Evolutionary conservation across 768 basidiomycete genomes (phyloP).

Genomic region (Rhizopogon roseolus): DNA sequence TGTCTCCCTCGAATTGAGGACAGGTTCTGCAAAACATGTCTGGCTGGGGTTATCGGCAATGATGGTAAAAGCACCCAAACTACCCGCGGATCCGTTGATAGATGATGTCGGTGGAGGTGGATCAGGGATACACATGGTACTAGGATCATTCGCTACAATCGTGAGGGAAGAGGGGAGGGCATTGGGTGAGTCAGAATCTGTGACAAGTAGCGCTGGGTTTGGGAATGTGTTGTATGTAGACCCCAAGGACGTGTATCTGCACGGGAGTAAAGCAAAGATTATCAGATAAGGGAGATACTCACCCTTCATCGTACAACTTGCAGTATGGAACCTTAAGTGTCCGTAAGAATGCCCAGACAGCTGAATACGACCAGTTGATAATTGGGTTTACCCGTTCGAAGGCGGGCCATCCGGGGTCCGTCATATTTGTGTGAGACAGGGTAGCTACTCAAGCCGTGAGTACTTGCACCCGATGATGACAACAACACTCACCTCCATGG

Average conservation of each 20-base stretch:
- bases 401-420: slow-evolving; percentile 85
- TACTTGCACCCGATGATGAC: neutral
- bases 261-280: neutral
- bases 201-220: slow-evolving; percentile 70
- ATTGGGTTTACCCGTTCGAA: slow-evolving; percentile 94
- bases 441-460: slow-evolving; percentile 40
- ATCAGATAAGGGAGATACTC: slow-evolving; percentile 17
- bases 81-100: neutral
- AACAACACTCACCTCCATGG: slow-evolving; percentile 71
- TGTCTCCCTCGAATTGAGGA: neutral
- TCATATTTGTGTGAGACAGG: slow-evolving; percentile 71
- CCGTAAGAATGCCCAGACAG: slow-evolving; percentile 87
- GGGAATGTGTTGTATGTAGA: slow-evolving; percentile 93
- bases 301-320: slow-evolving; percentile 88
- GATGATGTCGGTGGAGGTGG: neutral
- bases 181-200: slow-evolving; percentile 6
- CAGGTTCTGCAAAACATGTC: slow-evolving; percentile 13
- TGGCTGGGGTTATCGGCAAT: slow-evolving; percentile 15
- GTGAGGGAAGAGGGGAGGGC: slow-evolving; percentile 16
- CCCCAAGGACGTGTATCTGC: slow-evolving; percentile 95
- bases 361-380: slow-evolving; percentile 88
- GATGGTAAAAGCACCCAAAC: slow-evolving; percentile 8
- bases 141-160: slow-evolving; percentile 19
- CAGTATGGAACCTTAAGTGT: slow-evolving; percentile 81
- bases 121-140: slow-evolving; percentile 13